Base-by-base conservation (phyloP, 306 rosid genomes). In the Vigna mungo region DNA sequence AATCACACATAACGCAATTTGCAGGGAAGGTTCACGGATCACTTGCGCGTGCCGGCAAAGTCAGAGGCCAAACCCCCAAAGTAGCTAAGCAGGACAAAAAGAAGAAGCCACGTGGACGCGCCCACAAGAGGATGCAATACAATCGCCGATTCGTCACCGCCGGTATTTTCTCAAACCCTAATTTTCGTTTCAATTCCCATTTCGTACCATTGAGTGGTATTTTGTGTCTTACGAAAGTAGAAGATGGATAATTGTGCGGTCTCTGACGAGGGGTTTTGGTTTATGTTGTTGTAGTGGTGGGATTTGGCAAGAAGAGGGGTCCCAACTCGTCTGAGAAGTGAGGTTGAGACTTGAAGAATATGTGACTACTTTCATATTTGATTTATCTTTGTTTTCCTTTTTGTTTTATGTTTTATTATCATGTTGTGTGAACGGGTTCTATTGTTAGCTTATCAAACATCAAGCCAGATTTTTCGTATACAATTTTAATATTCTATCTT, bases 101-200 rank as follows among this genome's bases (percentile, higher is more conserved):
- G 79, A 82, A 82, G 82, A 78, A 82, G 79, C 82, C 85, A 10
- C 82, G 85, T 65, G 85, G 82, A 46, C 85, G 85, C n/a, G 82
- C 85, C 17, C 79, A 82, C 79, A 82, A 82, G 79, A 81, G 85
- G 39, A 82, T 82, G 85, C 85, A 77, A 21, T 82, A 82, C 82
- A 82, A 82, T 23, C 85, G 85, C 65, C 75, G 85, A 23, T 82
- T 82, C 79, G 79, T 82, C 82, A 82, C 82, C 51, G 85, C 85
- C 3, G 85, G 85, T 82, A 82, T n/a, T 4, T 17, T 2, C 51
- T 68, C 0, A 3, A 75, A 61, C 81, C 77, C 81, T 81, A 59
- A 64, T 53, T 73, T 80, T 27, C 9, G 0, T 0, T 7, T 21
- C 48, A 3, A 0, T 46, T 44, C 2, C 5, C 49, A 44, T 44